Conservation (phyloP, 2,329 filamentous ascomycete species). For the Trichophyton schoenleinii region DNA sequence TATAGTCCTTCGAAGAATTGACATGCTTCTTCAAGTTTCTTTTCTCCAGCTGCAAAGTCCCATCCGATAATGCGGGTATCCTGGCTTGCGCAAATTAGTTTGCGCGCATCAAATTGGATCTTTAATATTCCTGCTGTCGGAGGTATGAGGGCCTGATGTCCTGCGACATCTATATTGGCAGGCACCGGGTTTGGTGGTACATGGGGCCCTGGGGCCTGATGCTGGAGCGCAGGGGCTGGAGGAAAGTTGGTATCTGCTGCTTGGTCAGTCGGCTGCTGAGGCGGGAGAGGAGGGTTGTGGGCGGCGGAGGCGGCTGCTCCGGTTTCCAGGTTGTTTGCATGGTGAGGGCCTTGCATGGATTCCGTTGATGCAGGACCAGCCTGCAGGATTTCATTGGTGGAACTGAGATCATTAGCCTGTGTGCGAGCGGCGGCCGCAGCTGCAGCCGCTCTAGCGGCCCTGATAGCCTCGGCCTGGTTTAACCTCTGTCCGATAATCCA, state of each 20-base stretch:
- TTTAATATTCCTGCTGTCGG: conserved; percentile 64
- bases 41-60: conserved; percentile 88
- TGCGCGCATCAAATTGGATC: conserved; percentile 83
- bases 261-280: background rate
- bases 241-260: background rate
- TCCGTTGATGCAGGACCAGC: background rate
- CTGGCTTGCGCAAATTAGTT: conserved; percentile 90
- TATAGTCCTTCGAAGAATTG: conserved; percentile 55
- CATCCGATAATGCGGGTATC: conserved; percentile 86
- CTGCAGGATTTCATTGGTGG: background rate
- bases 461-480: conserved; percentile 47
- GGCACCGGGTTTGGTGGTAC: background rate
- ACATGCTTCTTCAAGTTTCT: conserved; percentile 63
- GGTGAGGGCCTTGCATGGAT: background rate
- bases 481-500: conserved; percentile 71
- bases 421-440: background rate
- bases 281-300: background rate
- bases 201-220: background rate
- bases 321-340: background rate
- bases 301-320: background rate
- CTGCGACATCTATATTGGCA: background rate
- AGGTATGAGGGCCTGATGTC: background rate
- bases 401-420: background rate
- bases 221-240: background rate
- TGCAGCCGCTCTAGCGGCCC: conserved; percentile 16